Evolutionary conservation across 2,329 filamentous ascomycete species (phyloP).

Genomic region (Bipolaris cookei): DNA sequence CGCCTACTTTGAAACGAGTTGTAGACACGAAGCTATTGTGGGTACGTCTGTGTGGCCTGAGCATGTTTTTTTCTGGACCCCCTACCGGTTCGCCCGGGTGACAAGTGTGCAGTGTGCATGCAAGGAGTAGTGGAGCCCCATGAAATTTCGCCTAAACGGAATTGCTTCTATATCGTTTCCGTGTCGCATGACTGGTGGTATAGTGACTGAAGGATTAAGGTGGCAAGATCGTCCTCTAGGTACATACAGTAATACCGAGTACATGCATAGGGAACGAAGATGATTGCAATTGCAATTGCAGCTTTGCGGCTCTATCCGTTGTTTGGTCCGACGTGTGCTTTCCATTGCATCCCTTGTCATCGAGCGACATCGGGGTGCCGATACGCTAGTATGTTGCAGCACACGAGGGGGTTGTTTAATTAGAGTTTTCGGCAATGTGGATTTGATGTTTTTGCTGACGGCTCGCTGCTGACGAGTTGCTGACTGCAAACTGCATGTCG

Average conservation of each 20-base stretch:
- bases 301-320: slow-evolving; percentile 19
- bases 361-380: slow-evolving; percentile 8
- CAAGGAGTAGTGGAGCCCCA: neutral
- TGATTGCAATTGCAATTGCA: neutral
- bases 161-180: neutral
- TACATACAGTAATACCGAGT: neutral
- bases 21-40: neutral
- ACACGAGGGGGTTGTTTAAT: slow-evolving; percentile 3
- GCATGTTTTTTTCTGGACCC: neutral
- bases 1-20: neutral
- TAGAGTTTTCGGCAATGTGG: neutral
- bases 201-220: neutral
- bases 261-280: neutral
- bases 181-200: neutral
- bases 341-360: neutral
- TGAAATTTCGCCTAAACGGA: neutral
- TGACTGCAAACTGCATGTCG: neutral
- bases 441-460: neutral
- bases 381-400: neutral
- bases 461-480: neutral
- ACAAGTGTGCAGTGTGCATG: neutral
- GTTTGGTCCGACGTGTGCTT: slow-evolving; percentile 7
- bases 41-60: neutral
- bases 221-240: neutral
- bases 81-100: neutral